Base-by-base conservation (phyloP, 805 yeast species). In the Kodamaea laetipori region DNA sequence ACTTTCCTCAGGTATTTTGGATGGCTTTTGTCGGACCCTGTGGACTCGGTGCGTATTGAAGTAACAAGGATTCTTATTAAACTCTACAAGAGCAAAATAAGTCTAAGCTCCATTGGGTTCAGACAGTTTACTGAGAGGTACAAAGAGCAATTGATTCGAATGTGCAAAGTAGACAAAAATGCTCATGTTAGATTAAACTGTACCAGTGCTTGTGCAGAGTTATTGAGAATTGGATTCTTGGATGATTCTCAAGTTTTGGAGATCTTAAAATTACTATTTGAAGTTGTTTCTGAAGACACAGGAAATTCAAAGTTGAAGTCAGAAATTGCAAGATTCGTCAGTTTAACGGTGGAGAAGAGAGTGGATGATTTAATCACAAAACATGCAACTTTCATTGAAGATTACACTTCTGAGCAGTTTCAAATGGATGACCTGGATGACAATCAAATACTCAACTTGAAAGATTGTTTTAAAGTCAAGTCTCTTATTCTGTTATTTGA, bases 41-140 rank as follows among this genome's bases (percentile, higher is more conserved):
- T 77, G 11, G 61, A 76, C 8, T 49, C 58, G 3, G 95, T 87
- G 1, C 74, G 95, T 51, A 58, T 71, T 6, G 89, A 86, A 52
- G 90, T 81, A 1, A 57, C 85, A 18, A 78, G 72, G 51, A 72
- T 76, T 3, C 63, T 90, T 34, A 58, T 69, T 9, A 80, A 67
- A 53, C 62, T 81, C 16, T 78, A 78, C 56, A 68, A 63, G 39
- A 63, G 60, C 39, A 44, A 48, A 13, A 46, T 45, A 12, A 55
- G 53, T 32, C 50, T 78, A 41, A 74, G 76, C n/a, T 15, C 40
- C 10, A 67, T 83, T 0, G 88, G 90, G 0, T 73, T 90, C 30
- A 74, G 88, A 44, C 90, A 83, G 54, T 90, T 90, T 60, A 81
- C 92, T 2, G 88, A 84, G 46, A 74, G 89, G 48, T 86, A 84